Evolutionary conservation across 306 rosid genomes (phyloP).

Genomic region (Fragaria ananassa): DNA sequence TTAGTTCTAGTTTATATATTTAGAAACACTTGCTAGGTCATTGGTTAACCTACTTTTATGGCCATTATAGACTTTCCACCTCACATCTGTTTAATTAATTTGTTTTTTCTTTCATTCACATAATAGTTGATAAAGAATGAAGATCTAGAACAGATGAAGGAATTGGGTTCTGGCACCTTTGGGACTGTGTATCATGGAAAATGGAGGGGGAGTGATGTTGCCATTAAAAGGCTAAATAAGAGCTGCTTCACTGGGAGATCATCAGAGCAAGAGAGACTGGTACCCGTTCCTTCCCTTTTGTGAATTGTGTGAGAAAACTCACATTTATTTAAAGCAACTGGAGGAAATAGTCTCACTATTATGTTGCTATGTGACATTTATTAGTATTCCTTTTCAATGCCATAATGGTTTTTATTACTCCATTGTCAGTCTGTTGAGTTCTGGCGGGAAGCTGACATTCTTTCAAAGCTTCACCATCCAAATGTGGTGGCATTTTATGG

Average conservation of each 20-base stretch:
- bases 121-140: constrained; percentile 73
- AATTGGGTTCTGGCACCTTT: constrained; percentile 89
- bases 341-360: neutral
- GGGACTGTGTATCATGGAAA: constrained; percentile 97
- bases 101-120: constrained; percentile 30
- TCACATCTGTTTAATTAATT: constrained; percentile 16
- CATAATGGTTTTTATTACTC: constrained; percentile 23
- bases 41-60: neutral
- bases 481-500: constrained; percentile 93
- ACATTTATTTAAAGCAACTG: neutral
- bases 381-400: constrained; percentile 7
- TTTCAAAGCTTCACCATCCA: constrained; percentile 93
- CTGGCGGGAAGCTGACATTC: constrained; percentile 94
- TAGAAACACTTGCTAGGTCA: neutral
- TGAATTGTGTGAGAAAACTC: constrained; percentile 6
- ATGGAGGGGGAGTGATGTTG: constrained; percentile 96
- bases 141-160: constrained; percentile 89
- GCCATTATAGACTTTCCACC: neutral
- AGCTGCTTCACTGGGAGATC: constrained; percentile 85
- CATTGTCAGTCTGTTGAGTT: constrained; percentile 66
- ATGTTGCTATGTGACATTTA: neutral
- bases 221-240: constrained; percentile 92
- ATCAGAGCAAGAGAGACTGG: constrained; percentile 95
- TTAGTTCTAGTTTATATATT: neutral
- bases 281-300: constrained; percentile 32